Base-by-base conservation (phyloP, 202 grass and related monocot species). In the Elaeis oleifera region DNA sequence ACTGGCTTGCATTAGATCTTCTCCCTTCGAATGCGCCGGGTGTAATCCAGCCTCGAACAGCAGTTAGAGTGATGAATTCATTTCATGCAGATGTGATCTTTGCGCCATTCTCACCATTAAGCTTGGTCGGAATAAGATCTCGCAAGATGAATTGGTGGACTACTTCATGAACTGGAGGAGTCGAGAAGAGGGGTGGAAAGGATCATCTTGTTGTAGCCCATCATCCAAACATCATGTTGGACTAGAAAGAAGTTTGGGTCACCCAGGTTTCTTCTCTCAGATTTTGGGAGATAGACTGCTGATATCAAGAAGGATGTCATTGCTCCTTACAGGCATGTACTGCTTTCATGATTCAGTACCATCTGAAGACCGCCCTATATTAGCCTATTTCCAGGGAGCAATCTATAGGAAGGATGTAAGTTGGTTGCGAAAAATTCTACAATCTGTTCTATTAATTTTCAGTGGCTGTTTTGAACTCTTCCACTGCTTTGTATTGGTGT, bases 161-260 rank as follows among this genome's bases (percentile, higher is more conserved):
- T 82, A 69, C 53, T 77, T 95, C 29, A 49, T n/a, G 65, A 24
- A 55, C 23, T 64, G 51, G 74, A 82, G 59, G 75, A 84, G 54
- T 95, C 83, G 90, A 49, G 56, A 63, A 16, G 77, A 72, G 73
- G 77, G 86, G 75, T 21, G 86, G 90, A 27, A 79, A 31, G 68
- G 23, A 90, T 76, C 83, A 95, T 71, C 74, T 95, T 59, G n/a
- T 95, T 63, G 75, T 86, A 36, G 86, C 86, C 8, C 90, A 95
- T 74, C 90, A 90, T 76, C 90, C 83, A 18, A 95, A 95, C 76
- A 90, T 80, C 70, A 87, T 90, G 90, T 82, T 82, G 80, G 36
- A 95, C 85, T 1, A 65, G 86, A 58, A 87, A 59, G 71, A 65
- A 20, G 62, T 71, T 95, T 6, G 75, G 80, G 32, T 60, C 77